Conservation (phyloP, 2,329 filamentous ascomycete species). For the Alternaria incomplexa region DNA sequence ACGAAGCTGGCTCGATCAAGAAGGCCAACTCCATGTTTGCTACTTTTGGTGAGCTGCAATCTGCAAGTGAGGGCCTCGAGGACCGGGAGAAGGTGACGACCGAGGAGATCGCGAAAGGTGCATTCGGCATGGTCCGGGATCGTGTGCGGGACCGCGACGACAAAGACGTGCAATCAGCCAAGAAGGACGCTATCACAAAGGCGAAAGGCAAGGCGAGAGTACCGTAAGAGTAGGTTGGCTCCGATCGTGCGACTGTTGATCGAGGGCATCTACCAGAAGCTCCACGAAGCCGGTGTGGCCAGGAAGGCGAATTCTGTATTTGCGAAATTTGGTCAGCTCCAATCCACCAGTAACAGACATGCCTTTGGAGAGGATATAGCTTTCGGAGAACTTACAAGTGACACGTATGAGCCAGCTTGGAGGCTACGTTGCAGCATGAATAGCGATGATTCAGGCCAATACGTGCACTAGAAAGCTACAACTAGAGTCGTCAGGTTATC, state of each 20-base stretch:
- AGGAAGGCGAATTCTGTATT: no score
- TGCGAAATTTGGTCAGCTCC: no score
- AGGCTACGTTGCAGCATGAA: not conserved
- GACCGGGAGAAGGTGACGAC: not conserved
- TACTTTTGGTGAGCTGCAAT: not conserved
- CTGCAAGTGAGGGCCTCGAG: not conserved
- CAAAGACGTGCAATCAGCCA: not conserved
- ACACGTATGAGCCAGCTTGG: not conserved
- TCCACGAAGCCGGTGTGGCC: no score
- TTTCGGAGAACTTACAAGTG: not conserved
- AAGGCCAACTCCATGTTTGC: not conserved
- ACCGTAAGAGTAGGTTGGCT: no score
- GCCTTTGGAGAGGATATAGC: not conserved
- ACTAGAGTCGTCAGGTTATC: rapidly evolving
- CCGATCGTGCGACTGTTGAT: not conserved
- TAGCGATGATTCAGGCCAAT: not conserved
- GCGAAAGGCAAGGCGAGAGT: not conserved
- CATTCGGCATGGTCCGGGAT: not conserved
- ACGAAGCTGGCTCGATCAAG: not conserved
- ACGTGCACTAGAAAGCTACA: not conserved
- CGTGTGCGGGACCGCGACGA: not conserved
- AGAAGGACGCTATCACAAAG: not conserved
- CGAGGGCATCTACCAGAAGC: not conserved
- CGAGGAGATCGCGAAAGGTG: not conserved
- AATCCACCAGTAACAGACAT: not conserved